phyloP scores from a whole-genome alignment of 176 grass and related monocot species.

The Phragmites australis region DNA sequence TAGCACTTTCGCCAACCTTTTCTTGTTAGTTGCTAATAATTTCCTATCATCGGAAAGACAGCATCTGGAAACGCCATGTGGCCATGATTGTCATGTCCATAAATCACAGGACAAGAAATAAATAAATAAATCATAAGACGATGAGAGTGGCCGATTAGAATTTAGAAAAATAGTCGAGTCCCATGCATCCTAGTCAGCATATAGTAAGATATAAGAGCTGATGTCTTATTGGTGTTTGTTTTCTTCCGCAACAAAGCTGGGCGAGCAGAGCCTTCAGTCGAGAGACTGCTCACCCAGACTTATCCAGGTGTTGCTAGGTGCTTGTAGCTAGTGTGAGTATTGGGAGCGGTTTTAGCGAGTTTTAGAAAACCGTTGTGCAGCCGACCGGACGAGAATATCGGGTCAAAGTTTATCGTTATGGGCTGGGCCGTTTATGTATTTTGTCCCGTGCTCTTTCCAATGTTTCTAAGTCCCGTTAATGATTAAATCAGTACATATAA shows the following conservation, averaged over 20 bases:
- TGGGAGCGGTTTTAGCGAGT: too few relatives aligned
- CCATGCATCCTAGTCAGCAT: slow-evolving; percentile 18
- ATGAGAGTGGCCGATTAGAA: slow-evolving; percentile 27
- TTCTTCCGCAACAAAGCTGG: background rate
- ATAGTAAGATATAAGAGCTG: background rate
- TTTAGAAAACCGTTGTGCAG: too few relatives aligned
- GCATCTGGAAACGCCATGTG: slow-evolving; percentile 45
- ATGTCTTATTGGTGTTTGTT: background rate
- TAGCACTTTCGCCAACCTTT: background rate
- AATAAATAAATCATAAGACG: background rate
- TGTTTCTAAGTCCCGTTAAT: too few relatives aligned
- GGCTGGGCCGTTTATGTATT: too few relatives aligned
- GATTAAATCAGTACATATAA: too few relatives aligned
- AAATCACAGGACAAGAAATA: background rate
- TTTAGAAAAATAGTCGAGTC: background rate
- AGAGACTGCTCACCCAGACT: too few relatives aligned
- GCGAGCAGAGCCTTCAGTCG: too few relatives aligned
- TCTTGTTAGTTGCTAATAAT: background rate
- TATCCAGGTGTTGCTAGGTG: background rate
- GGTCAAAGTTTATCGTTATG: too few relatives aligned
- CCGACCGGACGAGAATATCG: too few relatives aligned
- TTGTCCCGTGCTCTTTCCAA: too few relatives aligned
- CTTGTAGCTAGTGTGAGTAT: too few relatives aligned
- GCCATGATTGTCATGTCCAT: background rate
- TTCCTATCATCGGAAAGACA: slow-evolving; percentile 24